Percentiles rank a stretch among this genome's conserved stretches.
Evolutionary conservation across 805 yeast species (phyloP).

Genomic region (Isabelozyma pseudorhagii): DNA sequence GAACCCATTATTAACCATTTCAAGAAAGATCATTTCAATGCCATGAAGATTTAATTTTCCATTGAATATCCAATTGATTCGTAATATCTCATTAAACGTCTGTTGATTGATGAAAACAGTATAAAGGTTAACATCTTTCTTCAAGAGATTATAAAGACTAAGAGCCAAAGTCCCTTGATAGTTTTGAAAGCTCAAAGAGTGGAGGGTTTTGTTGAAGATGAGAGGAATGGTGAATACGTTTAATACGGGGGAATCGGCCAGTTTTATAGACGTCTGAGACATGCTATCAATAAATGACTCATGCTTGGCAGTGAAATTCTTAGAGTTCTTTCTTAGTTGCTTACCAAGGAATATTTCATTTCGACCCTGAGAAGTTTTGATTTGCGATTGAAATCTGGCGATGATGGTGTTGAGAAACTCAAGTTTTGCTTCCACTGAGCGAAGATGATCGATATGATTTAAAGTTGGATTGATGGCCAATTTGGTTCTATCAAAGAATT

Average conservation of each 20-base stretch:
- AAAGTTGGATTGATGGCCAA: slow-evolving; percentile 20
- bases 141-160: slow-evolving; percentile 31
- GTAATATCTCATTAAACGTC: slow-evolving; percentile 38
- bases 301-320: slow-evolving; percentile 13
- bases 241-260: slow-evolving; percentile 22
- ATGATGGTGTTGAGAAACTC: slow-evolving; percentile 13
- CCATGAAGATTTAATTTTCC: slow-evolving; percentile 35
- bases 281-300: slow-evolving; percentile 14
- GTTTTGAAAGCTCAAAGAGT: slow-evolving; percentile 18
- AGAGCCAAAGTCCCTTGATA: slow-evolving; percentile 35
- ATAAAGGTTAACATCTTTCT: slow-evolving; percentile 29
- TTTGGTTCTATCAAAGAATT: slow-evolving; percentile 12
- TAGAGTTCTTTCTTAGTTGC: slow-evolving; percentile 7
- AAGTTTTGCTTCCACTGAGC: slow-evolving; percentile 10
- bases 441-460: slow-evolving; percentile 13
- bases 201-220: slow-evolving; percentile 29
- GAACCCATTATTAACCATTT: slow-evolving; percentile 42
- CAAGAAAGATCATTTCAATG: slow-evolving; percentile 30
- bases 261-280: slow-evolving; percentile 6
- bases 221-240: slow-evolving; percentile 35
- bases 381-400: slow-evolving; percentile 5
- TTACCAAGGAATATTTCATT: slow-evolving; percentile 11
- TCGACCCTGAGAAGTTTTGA: background rate
- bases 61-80: slow-evolving; percentile 33
- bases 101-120: slow-evolving; percentile 36